Evolutionary conservation across 2,329 filamentous ascomycete species (phyloP), one percentile per base, ranked within the genome.

Genomic region (Rachicladosporium sp.): DNA sequence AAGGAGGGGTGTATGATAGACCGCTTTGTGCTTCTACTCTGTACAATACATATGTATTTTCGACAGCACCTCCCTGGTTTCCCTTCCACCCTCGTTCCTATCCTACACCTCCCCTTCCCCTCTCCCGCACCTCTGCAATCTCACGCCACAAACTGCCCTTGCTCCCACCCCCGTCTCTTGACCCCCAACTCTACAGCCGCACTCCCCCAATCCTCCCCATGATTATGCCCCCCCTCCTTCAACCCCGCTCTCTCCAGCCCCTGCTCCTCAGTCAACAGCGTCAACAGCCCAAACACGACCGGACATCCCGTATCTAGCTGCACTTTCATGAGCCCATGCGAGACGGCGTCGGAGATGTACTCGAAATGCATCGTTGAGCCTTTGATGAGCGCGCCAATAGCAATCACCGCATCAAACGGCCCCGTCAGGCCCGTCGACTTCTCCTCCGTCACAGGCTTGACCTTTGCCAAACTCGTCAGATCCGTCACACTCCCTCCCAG

Each of bases 281-380:
- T 98, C 61, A 98, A 67, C 52, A 96, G 69, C 10, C 91, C 89
- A 62, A 96, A 94, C 43, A 96, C 76, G 43, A 98, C 82, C 27
- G 91, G 91, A 37, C 93, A 76, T 33, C 85, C 83, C 7, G 78
- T 79, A 60, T 98, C 89, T 40, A 96, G 70, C 62, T 93, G 87
- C 43, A 96, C 79, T 48, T 85, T 79, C 91, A 98, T 98, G 45
- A 98, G 71, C 6, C 86, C 91, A 46, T 94, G 85, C 42, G 79
- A 86, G 5, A 93, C 87, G 31, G 85, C 77, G 48, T 96, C 91
- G 32, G 88, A 75, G 54, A 98, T 98, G 67, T 98, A 96, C 66
- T 98, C 91, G 57, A 98, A 98, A 66, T 98, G 91, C 87, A 95
- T 95, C 5, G 91, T 96, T 65, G 93, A 84, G 60, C 91, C 91